Base-by-base conservation (phyloP, 345 rosid species). In the Gossypium raimondii region DNA sequence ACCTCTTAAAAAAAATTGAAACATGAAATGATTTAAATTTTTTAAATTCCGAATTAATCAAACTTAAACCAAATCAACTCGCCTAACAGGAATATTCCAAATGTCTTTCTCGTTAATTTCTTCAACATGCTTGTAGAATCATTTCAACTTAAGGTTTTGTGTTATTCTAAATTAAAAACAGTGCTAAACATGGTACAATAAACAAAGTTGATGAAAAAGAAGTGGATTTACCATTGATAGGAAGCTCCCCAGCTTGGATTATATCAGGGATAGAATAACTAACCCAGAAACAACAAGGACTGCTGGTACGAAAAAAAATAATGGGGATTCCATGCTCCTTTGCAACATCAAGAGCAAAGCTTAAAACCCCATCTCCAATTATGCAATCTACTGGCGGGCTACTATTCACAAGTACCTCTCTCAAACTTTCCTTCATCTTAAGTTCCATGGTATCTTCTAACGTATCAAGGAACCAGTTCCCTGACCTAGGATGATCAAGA, bases 231-330 rank as follows among this genome's bases (percentile, higher is more conserved):
- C 89, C 87, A 82, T 24, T 58, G 45, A 81, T 75, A 2, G 91
- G 89, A 55, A 89, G 78, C 68, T 86, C 85, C 2, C 78, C 74
- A 0, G 87, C 87, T 12, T 80, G 73, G 18, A 86, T 71, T 14
- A 86, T 65, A 10, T 80, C 77, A 25, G 72, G 87, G 12, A 85
- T 25, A 11, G 51, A 78, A 51, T 69, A 76, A 67, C 70, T 78
- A 27, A 73, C 70, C 87, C 87, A 80, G 47, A 78, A 59, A 52
- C 76, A 20, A 57, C 79, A 73, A 16, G 89, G 82, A 66, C 84
- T 65, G 6, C 73, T 43, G 0, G 87, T 83, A 16, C 84, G 79
- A 57, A 85, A 86, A 74, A 72, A 58, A 22, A 83, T 22, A 8
- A 81, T 9, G 4, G 79, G 77, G 20, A 83, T 72, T 12, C 81